Base-by-base conservation (phyloP, 345 rosid species). In the Rhodomyrtus tomentosa region DNA sequence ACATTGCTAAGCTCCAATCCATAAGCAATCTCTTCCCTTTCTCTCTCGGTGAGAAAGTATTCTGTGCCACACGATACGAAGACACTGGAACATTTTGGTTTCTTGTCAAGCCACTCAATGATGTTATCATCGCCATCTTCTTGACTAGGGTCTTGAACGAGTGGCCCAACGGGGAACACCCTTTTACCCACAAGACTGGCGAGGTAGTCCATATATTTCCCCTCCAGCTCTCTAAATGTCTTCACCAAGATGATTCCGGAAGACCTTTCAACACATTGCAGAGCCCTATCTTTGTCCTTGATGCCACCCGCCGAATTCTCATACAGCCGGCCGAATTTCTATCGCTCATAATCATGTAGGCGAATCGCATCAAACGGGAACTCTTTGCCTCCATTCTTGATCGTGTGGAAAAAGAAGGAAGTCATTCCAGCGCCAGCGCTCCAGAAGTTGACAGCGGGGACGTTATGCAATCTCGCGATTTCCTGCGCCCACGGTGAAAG, bases 11-110 rank as follows among this genome's bases (percentile, higher is more conserved):
- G 85, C 87, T 85, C 91, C 22, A 89, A 50, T 7, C 89, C 92
- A 24, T 80, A 62, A 8, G 94, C 92, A 22, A 89, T 83, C 62
- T 89, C 92, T 68, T 86, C 88, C 25, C 62, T 83, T 40, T 89
- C 91, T 13, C 85, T 84, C 72, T 42, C 82, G 32, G 88, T 84
- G 29, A 86, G 86, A 84, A 85, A 90, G 21, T 83, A 87, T 83
- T 90, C 92, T 10, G 85, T 88, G 32, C 92, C 91, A 27, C 85
- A 92, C 1, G 92, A 90, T 45, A 86, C 89, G 50, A 89, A 87
- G 59, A 89, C 84, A 0, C 86, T 72, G 10, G 92, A 90, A 15
- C 55, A 50, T 68, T 9, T 15, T 14, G 50, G 54, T 59, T 87
- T 90, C 59, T 79, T 51, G 81, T 79, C 45, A n/a, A 90, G 89